Evolutionary conservation across 2,329 filamentous ascomycete genomes (phyloP), one percentile per base, ranked within the genome.

Genomic region (Hymenoscyphus linearis): DNA sequence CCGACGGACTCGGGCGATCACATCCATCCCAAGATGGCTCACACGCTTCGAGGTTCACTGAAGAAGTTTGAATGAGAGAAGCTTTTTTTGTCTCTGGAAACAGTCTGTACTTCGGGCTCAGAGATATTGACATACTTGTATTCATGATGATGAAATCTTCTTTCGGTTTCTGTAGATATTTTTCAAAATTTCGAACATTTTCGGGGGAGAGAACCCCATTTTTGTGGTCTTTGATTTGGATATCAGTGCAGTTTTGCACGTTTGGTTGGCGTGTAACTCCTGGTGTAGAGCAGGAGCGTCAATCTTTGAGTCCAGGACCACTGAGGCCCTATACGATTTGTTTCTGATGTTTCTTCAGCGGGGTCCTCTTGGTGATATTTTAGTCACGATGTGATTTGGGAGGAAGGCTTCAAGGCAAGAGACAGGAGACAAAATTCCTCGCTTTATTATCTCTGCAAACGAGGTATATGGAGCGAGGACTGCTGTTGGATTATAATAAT

Each of bases 11-110:
- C 22, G 77, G 77, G 14, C 70, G 77, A 50, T 78, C 76, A 60
- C 75, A 76, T 62, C 75, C 74, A 27, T 78, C 76, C 4, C 74
- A 75, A 60, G 77, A 79, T 66, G 77, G 77, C 40, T 78, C 76
- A 27, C 73, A 77, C 68, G 72, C 75, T 55, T 79, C 77, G 44
- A 73, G 73, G 60, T 79, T 79, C 64, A 78, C 76, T 44, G 78
- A 79, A 72, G 76, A 79, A 69, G 77, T 79, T 58, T 73, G 65
- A 73, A 57, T 70, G 65, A 72, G 66, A 66, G 60, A 66, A 63
- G 58, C 64, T 50, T 61, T 55, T 59, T 36, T 64, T 62, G 62
- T 64, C 59, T 63, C 59, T 61, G 58, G 57, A 40, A 18, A 60
- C 56, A 35, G 58, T 63, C 59, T 63, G 62, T 65, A 62, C 58